Conservation (phyloP, 768 basidiomycete genomes). For the Wakefieldia striispora region DNA sequence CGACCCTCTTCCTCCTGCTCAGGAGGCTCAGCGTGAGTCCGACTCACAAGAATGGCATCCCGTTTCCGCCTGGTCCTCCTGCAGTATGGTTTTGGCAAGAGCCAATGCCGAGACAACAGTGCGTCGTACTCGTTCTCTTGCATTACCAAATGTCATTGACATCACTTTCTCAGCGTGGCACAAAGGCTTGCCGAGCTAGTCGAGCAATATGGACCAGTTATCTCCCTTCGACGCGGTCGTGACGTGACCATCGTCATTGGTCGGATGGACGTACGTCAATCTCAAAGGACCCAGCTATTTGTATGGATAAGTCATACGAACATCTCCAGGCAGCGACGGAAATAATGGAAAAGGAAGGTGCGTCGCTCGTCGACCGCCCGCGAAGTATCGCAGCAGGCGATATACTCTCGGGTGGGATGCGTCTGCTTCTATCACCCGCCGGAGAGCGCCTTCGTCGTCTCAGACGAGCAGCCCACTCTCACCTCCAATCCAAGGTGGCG, state of each 20-base stretch:
- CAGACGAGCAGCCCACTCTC: slow-evolving; percentile 49
- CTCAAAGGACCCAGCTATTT: not conserved
- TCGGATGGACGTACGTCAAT: not conserved
- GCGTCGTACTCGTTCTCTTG: not conserved
- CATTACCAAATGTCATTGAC: too few species aligned
- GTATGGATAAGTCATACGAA: slow-evolving; percentile 13
- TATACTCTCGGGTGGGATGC: slow-evolving; percentile 54
- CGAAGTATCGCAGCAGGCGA: slow-evolving; percentile 49
- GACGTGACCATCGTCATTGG: slow-evolving; percentile 2
- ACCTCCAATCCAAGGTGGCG: slow-evolving; percentile 50
- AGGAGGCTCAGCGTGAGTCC: too few species aligned
- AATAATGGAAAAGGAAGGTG: slow-evolving; percentile 61
- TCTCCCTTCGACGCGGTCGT: slow-evolving; percentile 27
- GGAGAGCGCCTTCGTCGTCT: slow-evolving; percentile 59
- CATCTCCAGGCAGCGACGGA: slow-evolving; percentile 53
- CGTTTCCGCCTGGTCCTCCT: too few species aligned
- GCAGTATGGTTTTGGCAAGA: too few species aligned
- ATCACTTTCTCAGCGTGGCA: too few species aligned
- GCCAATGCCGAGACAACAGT: too few species aligned
- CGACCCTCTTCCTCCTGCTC: too few species aligned
- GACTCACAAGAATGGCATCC: too few species aligned
- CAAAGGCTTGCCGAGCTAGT: not conserved
- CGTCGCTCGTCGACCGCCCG: slow-evolving; percentile 48
- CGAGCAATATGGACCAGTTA: slow-evolving; percentile 1
- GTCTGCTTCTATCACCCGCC: slow-evolving; percentile 44